Conservation (phyloP, 2,329 filamentous ascomycete species). For the Hymenoscyphus linearis region DNA sequence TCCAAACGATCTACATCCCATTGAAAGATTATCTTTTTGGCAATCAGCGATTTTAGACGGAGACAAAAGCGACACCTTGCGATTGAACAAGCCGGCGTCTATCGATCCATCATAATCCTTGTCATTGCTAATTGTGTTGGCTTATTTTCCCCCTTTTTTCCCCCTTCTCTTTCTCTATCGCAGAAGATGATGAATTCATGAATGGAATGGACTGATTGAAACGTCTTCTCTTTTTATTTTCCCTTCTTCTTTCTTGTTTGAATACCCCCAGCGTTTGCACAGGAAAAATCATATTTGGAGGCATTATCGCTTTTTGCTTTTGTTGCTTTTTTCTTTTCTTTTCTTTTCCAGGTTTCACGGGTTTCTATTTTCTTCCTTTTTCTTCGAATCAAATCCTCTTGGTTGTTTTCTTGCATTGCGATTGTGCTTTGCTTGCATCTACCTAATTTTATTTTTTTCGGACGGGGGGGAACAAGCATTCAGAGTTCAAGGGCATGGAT, state of each 20-base stretch:
- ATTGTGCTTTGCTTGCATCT: no score
- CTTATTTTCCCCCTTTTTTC: neutral
- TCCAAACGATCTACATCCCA: neutral
- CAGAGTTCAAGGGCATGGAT: neutral
- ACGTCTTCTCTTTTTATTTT: neutral
- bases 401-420: no score
- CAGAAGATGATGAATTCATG: conserved; percentile 6
- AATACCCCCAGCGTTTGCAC: conserved; percentile 19
- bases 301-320: neutral
- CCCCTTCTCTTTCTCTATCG: neutral
- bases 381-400: no score
- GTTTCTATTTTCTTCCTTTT: no score
- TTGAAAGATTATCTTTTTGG: neutral
- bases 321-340: neutral
- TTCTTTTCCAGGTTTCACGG: neutral
- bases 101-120: neutral
- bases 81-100: neutral
- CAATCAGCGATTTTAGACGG: neutral
- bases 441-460: neutral
- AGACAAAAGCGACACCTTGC: neutral
- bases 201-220: conserved; percentile 4
- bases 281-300: neutral
- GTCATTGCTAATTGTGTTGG: neutral
- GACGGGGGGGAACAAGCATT: neutral
- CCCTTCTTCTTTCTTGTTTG: conserved; percentile 5